Percentiles rank a stretch among this genome's conserved stretches.
phyloP scores from a whole-genome alignment of 495 filamentous ascomycete species.

The Tuber melanosporum region DNA sequence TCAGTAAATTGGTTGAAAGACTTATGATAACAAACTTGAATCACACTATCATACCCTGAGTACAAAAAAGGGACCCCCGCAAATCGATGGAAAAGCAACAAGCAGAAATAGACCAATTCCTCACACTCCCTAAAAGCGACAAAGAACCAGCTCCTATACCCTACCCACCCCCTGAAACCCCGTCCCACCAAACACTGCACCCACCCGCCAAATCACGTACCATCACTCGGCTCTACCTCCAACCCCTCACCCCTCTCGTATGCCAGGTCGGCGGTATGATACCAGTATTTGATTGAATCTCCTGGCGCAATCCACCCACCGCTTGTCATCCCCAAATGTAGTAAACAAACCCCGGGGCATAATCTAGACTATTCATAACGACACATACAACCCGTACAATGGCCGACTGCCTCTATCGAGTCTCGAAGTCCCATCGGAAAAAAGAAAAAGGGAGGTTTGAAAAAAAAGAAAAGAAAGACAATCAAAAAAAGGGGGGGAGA shows the following conservation, averaged over 20 bases:
- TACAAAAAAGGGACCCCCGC: background rate
- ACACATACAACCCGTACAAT: background rate
- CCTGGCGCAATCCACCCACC: background rate
- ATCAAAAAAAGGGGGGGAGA: background rate
- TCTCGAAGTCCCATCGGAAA: background rate
- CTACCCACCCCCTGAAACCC: background rate
- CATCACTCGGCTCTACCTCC: background rate
- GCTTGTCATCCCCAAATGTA: background rate
- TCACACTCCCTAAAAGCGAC: background rate
- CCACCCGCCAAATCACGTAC: background rate
- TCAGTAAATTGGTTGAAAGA: background rate
- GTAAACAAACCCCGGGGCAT: background rate
- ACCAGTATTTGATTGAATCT: too few relatives aligned
- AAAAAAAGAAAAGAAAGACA: background rate
- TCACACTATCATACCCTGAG: background rate
- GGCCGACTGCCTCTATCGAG: background rate
- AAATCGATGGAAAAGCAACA: background rate
- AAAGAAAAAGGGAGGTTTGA: background rate
- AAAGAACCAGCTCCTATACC: background rate
- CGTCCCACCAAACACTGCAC: background rate
- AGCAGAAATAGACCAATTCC: background rate
- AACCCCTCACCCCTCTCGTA: background rate
- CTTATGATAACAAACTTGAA: background rate
- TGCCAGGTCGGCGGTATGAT: too few relatives aligned
- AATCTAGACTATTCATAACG: background rate